Percentiles rank a stretch among this genome's conserved stretches.
phyloP scores from a whole-genome alignment of 2,329 filamentous ascomycete genomes.

The Dactylellina parvicollis region DNA sequence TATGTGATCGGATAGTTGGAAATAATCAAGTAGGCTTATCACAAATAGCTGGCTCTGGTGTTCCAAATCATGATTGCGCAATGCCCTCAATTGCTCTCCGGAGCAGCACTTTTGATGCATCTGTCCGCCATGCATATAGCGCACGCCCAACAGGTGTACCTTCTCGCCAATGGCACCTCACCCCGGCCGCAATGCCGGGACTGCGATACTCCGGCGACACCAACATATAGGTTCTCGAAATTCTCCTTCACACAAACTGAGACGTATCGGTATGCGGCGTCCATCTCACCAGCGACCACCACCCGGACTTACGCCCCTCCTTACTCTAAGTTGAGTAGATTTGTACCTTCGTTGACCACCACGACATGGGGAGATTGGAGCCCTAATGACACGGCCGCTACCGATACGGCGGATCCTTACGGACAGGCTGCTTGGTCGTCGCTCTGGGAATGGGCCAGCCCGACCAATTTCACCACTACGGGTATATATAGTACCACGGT shows the following conservation, averaged over 20 bases:
- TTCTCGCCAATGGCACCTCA: slow-evolving; percentile 8
- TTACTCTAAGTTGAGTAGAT: slow-evolving; percentile 3
- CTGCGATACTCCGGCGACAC: slow-evolving; percentile 13
- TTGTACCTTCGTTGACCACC: slow-evolving; percentile 19
- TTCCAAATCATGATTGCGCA: neutral
- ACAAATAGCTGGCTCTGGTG: no score
- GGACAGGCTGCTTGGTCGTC: slow-evolving; percentile 37
- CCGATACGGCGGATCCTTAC: slow-evolving; percentile 31
- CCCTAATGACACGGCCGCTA: slow-evolving; percentile 23
- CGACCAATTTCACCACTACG: slow-evolving; percentile 22
- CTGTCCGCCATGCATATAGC: neutral
- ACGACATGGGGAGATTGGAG: slow-evolving; percentile 25
- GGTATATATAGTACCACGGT: slow-evolving; percentile 31
- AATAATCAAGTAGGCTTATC: neutral
- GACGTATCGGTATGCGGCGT: slow-evolving; percentile 27
- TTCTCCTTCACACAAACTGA: slow-evolving; percentile 26
- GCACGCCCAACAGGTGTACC: slow-evolving; percentile 21
- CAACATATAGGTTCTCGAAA: slow-evolving; percentile 20
- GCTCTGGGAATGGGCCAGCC: slow-evolving; percentile 24
- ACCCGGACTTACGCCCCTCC: slow-evolving; percentile 11
- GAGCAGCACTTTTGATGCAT: neutral
- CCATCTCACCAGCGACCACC: slow-evolving; percentile 7
- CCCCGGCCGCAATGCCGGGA: slow-evolving; percentile 8
- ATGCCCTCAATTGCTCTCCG: neutral
- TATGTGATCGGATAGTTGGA: neutral